These are phyloP conservation scores for Clohesyomyces aquaticus DNA, from an alignment of 495 filamentous ascomycete genomes.

Conservation along the genomic window DNA sequence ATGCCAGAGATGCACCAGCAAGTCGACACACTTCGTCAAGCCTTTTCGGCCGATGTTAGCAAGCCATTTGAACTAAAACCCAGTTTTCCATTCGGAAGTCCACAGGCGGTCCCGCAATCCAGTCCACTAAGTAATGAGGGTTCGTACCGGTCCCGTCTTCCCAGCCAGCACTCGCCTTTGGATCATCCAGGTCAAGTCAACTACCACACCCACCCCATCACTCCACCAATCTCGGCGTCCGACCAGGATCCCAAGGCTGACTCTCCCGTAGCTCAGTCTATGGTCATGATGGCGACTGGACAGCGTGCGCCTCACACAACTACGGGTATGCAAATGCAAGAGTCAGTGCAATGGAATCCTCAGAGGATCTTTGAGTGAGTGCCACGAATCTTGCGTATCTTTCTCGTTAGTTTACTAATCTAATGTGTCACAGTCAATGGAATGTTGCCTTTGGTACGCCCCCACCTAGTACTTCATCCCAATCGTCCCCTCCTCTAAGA, in stretches of 20 bases:
- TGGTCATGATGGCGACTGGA: constrained; percentile 72
- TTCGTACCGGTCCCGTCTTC: constrained; percentile 36
- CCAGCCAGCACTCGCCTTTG: constrained; percentile 41
- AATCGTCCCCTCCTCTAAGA: constrained; percentile 45
- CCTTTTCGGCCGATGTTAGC: constrained; percentile 85
- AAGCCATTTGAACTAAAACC: constrained; percentile 88
- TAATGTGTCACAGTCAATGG: constrained; percentile 68
- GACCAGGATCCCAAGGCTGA: constrained; percentile 78
- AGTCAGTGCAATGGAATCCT: constrained; percentile 84
- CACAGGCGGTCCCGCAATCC: constrained; percentile 53
- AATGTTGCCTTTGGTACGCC: constrained; percentile 84
- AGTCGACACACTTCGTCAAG: constrained; percentile 85
- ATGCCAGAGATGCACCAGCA: constrained; percentile 92
- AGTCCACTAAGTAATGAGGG: constrained; percentile 45
- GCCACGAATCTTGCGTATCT: background rate
- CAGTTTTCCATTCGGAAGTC: constrained; percentile 86
- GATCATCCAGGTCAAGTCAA: constrained; percentile 68
- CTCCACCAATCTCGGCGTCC: constrained; percentile 78
- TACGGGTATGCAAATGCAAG: constrained; percentile 62
- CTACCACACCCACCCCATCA: constrained; percentile 76
- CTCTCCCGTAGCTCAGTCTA: constrained; percentile 74
- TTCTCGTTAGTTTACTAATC: constrained; percentile 3
- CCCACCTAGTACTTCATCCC: constrained; percentile 40
- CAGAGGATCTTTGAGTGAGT: constrained; percentile 92
- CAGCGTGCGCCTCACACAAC: constrained; percentile 55